phyloP scores from a whole-genome alignment of 176 grass and related monocot genomes.

The Triticum dicoccoides region DNA sequence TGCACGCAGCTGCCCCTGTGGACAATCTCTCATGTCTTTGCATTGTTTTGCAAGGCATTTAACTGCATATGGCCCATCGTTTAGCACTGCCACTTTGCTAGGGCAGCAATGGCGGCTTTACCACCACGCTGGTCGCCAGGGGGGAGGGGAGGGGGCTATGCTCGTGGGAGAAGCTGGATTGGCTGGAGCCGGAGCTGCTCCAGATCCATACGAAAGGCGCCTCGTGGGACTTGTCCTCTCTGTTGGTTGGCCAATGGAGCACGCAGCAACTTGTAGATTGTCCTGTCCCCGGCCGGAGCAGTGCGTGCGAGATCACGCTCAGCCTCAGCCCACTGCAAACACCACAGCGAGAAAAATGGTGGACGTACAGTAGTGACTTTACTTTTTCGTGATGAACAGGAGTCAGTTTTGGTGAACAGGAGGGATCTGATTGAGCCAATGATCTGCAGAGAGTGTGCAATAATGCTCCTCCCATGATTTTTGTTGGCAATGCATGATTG shows the following conservation, averaged over 20 bases:
- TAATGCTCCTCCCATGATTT: not conserved
- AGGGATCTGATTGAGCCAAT: not conserved
- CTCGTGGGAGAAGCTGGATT: constrained; percentile 22
- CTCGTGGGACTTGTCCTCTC: constrained; percentile 41
- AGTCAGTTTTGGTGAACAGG: constrained; percentile 14
- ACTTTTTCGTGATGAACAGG: not conserved
- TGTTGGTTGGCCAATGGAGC: constrained; percentile 23
- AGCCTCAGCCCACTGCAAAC: not conserved
- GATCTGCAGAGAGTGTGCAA: not conserved
- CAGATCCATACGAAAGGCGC: constrained; percentile 24
- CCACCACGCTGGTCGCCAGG: constrained; percentile 19
- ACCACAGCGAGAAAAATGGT: not conserved
- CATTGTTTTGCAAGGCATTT: constrained; percentile 6
- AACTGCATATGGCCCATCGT: constrained; percentile 30
- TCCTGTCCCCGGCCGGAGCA: constrained; percentile 11
- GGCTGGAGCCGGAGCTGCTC: constrained; percentile 13
- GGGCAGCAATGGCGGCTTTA: constrained; percentile 11
- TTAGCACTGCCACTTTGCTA: constrained; percentile 17
- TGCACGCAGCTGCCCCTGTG: not conserved
- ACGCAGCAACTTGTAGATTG: constrained; percentile 40
- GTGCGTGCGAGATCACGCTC: not conserved
- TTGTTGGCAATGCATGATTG: not conserved
- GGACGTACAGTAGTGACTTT: not conserved
- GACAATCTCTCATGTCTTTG: constrained; percentile 6
- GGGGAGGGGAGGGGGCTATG: not conserved